A percentile compares a stretch with the other conserved stretches of the same genome.
These are phyloP conservation scores for Botrytis porri DNA, from an alignment of 2,329 filamentous ascomycete genomes.

Conservation along the genomic window DNA sequence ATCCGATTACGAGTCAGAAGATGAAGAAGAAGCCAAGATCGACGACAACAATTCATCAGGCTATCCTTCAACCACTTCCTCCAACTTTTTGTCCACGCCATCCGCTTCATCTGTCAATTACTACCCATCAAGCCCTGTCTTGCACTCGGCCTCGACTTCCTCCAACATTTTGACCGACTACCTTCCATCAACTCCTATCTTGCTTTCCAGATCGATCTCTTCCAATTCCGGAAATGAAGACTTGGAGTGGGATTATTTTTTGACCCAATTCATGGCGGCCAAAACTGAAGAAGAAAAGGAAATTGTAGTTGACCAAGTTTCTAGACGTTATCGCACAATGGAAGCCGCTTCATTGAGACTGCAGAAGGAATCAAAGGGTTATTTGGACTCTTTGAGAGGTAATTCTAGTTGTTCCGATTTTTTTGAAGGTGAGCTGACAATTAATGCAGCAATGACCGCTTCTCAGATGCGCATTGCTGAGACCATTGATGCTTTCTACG, in stretches of 20 bases:
- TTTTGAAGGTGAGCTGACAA: slow-evolving; percentile 21
- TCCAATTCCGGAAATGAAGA: neutral
- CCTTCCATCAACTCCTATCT: slow-evolving; percentile 7
- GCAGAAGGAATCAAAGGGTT: slow-evolving; percentile 97
- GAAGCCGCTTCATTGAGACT: slow-evolving; percentile 87
- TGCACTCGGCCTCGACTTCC: neutral
- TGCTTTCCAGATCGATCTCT: neutral
- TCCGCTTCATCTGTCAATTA: neutral
- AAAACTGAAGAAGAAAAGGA: neutral
- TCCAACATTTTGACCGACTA: neutral
- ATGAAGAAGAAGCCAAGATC: neutral
- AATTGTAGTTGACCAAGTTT: neutral
- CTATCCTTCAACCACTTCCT: neutral
- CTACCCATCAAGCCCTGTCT: neutral
- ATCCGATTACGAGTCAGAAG: neutral
- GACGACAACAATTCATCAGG: neutral
- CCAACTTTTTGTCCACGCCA: neutral
- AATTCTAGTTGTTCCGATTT: slow-evolving; percentile 24
- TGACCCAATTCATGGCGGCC: neutral
- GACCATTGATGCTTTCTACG: slow-evolving; percentile 99
- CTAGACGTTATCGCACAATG: slow-evolving; percentile 93
- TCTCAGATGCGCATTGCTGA: slow-evolving; percentile 99
- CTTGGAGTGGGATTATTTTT: neutral
- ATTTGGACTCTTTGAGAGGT: slow-evolving; percentile 93
- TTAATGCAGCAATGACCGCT: slow-evolving; percentile 80